Conservation (phyloP, 75 land plant species). For the Selaginella moellendorffii region DNA sequence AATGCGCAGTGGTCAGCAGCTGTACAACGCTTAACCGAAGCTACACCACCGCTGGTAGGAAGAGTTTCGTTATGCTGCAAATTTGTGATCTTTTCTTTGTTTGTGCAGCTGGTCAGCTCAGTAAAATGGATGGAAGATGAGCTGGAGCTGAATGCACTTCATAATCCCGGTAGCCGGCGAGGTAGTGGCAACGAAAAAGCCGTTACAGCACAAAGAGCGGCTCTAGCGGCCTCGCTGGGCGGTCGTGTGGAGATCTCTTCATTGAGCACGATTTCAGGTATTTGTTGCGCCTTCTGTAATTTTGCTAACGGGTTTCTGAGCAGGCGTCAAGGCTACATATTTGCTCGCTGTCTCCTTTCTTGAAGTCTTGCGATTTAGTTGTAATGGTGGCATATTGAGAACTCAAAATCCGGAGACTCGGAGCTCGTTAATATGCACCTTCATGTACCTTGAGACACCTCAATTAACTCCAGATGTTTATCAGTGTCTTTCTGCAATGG, state of each 20-base stretch:
- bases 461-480: slow-evolving; percentile 59
- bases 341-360: slow-evolving; percentile 81
- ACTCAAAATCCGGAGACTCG: slow-evolving; percentile 23
- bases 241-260: slow-evolving; percentile 61
- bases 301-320: neutral
- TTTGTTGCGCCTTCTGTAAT: too few species aligned
- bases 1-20: slow-evolving; percentile 71
- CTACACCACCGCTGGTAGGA: slow-evolving; percentile 92
- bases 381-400: slow-evolving; percentile 75
- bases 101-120: slow-evolving; percentile 71
- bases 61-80: slow-evolving; percentile 50
- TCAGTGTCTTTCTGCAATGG: slow-evolving; percentile 82
- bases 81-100: neutral
- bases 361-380: slow-evolving; percentile 78
- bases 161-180: slow-evolving; percentile 79
- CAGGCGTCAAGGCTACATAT: slow-evolving; percentile 97
- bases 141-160: slow-evolving; percentile 87
- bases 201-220: slow-evolving; percentile 59
- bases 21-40: slow-evolving; percentile 61
- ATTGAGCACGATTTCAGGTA: slow-evolving; percentile 83
- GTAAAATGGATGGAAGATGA: slow-evolving; percentile 99
- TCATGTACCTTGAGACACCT: slow-evolving; percentile 82
- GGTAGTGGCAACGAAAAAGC: slow-evolving; percentile 89
- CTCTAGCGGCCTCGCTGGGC: slow-evolving; percentile 80
- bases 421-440: slow-evolving; percentile 72